These are phyloP conservation scores for Strombidium stylifer DNA, from an alignment of 73 alveolate genomes.

Conservation along the genomic window DNA sequence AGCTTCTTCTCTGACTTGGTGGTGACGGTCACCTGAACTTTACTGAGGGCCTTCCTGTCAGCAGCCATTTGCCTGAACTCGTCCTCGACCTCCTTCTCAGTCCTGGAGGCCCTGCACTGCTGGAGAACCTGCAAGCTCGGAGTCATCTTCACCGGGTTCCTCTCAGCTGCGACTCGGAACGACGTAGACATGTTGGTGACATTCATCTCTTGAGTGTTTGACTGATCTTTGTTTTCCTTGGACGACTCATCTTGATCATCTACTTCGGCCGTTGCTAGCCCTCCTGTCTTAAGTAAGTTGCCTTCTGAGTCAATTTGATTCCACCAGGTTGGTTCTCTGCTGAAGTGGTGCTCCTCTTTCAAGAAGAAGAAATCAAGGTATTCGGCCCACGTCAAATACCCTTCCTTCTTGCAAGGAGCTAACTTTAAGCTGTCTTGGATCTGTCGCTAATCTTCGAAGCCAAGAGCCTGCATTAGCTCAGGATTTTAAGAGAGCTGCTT, in stretches of 20 bases:
- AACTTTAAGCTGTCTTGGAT: neutral
- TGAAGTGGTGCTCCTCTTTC: neutral
- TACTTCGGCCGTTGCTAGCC: neutral
- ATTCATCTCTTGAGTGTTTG: neutral
- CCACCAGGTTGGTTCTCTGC: slow-evolving; percentile 38
- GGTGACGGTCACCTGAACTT: neutral
- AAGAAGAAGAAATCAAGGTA: slow-evolving; percentile 53
- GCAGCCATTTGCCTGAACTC: slow-evolving; percentile 18
- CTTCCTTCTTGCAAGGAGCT: neutral
- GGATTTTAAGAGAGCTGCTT: slow-evolving; percentile 41
- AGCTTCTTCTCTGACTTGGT: neutral
- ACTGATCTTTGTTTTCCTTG: neutral
- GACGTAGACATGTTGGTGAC: neutral
- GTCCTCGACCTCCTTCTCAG: slow-evolving; percentile 7
- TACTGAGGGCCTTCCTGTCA: neutral
- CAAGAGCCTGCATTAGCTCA: slow-evolving; percentile 50
- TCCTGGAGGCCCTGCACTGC: slow-evolving; percentile 8
- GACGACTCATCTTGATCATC: neutral
- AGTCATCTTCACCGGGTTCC: slow-evolving; percentile 32
- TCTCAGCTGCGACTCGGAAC: neutral
- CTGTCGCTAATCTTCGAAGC: slow-evolving; percentile 11
- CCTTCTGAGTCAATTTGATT: slow-evolving; percentile 25
- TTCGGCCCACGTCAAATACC: slow-evolving; percentile 44
- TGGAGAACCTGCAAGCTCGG: slow-evolving; percentile 4
- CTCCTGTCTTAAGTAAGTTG: no score